phyloP scores from a whole-genome alignment of 2,329 filamentous ascomycete genomes.

The Fusarium chlamydosporum region DNA sequence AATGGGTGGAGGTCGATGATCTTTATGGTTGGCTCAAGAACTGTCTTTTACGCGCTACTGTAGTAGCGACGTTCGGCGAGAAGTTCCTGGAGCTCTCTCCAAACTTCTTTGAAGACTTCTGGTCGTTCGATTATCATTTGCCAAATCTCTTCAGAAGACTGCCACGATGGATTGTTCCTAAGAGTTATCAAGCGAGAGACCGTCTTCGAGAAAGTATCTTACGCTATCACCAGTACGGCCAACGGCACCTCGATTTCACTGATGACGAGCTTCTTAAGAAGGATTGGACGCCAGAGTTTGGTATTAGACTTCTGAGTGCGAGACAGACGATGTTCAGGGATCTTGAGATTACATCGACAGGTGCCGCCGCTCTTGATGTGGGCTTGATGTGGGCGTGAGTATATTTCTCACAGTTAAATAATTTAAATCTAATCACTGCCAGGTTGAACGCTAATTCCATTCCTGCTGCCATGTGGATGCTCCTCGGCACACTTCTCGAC shows the following conservation, averaged over 20 bases:
- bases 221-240: constrained; percentile 32
- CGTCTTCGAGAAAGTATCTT: constrained; percentile 22
- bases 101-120: constrained; percentile 34
- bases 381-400: constrained; percentile 48
- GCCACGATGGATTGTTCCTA: constrained; percentile 37
- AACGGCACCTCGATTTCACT: constrained; percentile 11
- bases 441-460: constrained; percentile 45
- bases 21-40: constrained; percentile 35
- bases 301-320: constrained; percentile 48
- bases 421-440: rapidly evolving
- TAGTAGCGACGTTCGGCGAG: constrained; percentile 27
- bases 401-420: rapidly evolving
- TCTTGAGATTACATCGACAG: constrained; percentile 27
- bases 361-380: constrained; percentile 39
- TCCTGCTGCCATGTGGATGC: constrained; percentile 45
- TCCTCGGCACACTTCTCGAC: constrained; percentile 33
- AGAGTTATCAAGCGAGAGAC: constrained; percentile 37
- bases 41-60: constrained; percentile 21
- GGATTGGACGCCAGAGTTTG: constrained; percentile 47
- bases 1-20: constrained; percentile 36
- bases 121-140: constrained; percentile 41
- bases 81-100: constrained; percentile 38
- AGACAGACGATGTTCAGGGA: constrained; percentile 41
- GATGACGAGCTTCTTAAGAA: constrained; percentile 18
- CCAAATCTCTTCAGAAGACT: constrained; percentile 39